A percentile compares a stretch with the other conserved stretches of the same genome.
Conservation (phyloP, 345 rosid genomes). For the Eucalyptus tenuipes region DNA sequence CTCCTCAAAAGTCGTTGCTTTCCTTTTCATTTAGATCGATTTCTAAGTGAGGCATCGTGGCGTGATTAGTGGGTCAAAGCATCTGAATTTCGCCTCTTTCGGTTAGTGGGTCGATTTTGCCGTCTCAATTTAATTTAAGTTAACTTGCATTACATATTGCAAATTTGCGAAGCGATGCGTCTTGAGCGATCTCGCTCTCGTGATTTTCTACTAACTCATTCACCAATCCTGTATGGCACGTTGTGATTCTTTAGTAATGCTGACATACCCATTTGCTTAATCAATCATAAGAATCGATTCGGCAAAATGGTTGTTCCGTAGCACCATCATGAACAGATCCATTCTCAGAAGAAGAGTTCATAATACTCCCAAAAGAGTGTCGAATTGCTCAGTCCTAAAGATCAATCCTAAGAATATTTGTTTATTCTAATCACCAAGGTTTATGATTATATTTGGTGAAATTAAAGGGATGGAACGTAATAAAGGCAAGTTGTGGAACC, state of each 20-base stretch:
- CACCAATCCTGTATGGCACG: not conserved
- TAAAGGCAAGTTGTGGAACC: not conserved
- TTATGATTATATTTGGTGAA: not conserved
- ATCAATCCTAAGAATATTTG: not conserved
- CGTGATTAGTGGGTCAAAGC: not conserved
- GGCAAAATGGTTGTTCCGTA: not conserved
- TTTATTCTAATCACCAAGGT: not conserved
- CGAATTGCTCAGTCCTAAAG: not conserved
- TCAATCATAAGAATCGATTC: not conserved
- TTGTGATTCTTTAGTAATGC: not conserved
- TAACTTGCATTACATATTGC: not conserved
- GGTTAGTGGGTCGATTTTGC: not conserved
- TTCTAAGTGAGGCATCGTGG: not conserved
- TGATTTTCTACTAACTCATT: no score
- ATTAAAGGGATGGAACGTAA: not conserved
- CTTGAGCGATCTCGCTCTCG: no score
- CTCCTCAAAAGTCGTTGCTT: not conserved
- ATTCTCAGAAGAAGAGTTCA: not conserved
- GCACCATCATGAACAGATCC: not conserved
- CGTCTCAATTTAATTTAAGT: not conserved
- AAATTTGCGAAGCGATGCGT: no score
- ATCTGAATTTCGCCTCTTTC: not conserved
- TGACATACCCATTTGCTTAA: not conserved
- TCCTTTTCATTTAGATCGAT: not conserved
- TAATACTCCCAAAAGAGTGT: not conserved